Base-by-base conservation (phyloP, 176 grass and related monocot genomes). In the Raddia guianensis region DNA sequence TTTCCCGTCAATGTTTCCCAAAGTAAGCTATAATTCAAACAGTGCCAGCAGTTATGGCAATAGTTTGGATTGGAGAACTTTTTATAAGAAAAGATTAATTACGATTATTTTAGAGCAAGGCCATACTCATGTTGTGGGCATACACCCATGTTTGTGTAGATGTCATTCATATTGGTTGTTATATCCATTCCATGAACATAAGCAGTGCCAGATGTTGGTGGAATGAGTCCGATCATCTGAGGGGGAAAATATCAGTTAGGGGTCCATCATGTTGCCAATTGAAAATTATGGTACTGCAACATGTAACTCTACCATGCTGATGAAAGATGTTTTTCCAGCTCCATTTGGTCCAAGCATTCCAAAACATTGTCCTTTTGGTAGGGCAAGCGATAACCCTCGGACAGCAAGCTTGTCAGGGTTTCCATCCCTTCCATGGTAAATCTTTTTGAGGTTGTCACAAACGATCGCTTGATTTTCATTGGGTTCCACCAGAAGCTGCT, bases 301-400 rank as follows among this genome's bases (percentile, higher is more conserved):
- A 65, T 49, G 64, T 66, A 49, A 43, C 18, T 63, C 11, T 90
- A 98, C 95, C 95, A 98, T 98, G 64, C 91, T 94, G 63, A 98
- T 98, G 88, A 98, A 98, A 16, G 90, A 93, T 84, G 92, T 95
- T 90, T 98, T 98, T 32, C 95, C 95, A 53, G 95, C 92, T 48
- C 95, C 95, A 81, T 98, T 98, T 0, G 92, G 95, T 0, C 95
- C 95, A 74, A 98, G 95, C 95, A 98, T 98, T 47, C 95, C 95
- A 15, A 98, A 98, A 82, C 95, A 98, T 42, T 98, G 86, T 46
- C 95, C 92, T 85, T 93, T 85, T 58, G 92, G 86, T n/a, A 95
- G 21, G 82, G 92, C 95, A 47, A 98, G 95, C 89, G 95, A 94
- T 68, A 98, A 85, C 11, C 92, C 95, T 74, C 83, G 82, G 74